Evolutionary conservation across 2,329 filamentous ascomycete genomes (phyloP).

Genomic region (Xylariaceae sp.): DNA sequence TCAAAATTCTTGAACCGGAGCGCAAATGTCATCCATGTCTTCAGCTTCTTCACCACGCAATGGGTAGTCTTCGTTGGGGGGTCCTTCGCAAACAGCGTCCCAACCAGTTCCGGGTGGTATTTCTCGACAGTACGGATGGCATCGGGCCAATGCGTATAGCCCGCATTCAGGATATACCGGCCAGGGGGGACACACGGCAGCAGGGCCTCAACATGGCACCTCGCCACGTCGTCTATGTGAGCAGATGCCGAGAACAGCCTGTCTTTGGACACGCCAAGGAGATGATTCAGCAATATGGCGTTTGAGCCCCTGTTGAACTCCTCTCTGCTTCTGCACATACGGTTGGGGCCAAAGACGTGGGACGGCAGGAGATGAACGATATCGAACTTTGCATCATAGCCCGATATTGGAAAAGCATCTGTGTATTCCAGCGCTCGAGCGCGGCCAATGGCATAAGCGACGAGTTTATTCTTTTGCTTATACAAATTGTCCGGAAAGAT

Average conservation of each 20-base stretch:
- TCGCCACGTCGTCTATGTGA: slow-evolving; percentile 11
- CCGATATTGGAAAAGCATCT: no score
- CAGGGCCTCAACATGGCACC: neutral
- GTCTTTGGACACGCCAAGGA: neutral
- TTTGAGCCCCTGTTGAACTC: slow-evolving; percentile 2
- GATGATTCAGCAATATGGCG: slow-evolving; percentile 3
- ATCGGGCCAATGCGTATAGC: neutral
- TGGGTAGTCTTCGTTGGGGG: neutral
- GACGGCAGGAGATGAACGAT: neutral
- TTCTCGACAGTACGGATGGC: neutral
- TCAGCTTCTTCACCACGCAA: neutral
- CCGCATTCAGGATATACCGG: neutral
- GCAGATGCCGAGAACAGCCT: neutral
- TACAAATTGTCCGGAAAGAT: no score
- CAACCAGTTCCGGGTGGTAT: neutral
- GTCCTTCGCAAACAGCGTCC: neutral
- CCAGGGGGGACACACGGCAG: neutral
- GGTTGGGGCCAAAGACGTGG: slow-evolving; percentile 3
- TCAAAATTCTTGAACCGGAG: neutral
- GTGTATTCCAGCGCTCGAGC: no score
- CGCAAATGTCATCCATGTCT: neutral
- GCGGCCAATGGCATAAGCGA: neutral
- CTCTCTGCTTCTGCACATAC: neutral
- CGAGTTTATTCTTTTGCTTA: no score
- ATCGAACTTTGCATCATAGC: neutral